Evolutionary conservation across 1,139 yeast genomes (phyloP).

Genomic region (Yamadazyma taylorii): DNA sequence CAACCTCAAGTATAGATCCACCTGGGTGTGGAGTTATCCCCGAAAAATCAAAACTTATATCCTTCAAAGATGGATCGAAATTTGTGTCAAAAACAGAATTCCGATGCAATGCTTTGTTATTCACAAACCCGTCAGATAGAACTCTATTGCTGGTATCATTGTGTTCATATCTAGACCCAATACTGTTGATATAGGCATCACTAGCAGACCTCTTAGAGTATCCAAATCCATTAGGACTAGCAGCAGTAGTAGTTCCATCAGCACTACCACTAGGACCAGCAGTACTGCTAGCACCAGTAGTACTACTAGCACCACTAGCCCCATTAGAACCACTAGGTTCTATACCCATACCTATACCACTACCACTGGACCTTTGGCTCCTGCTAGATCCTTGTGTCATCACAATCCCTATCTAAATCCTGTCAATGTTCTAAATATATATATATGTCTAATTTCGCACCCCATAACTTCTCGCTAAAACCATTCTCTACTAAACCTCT

Average conservation of each 20-base stretch:
- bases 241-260: not conserved
- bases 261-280: not conserved
- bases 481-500: too few species aligned
- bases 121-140: slow-evolving; percentile 15
- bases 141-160: too few species aligned
- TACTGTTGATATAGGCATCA: not conserved
- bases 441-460: too few species aligned
- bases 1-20: slow-evolving; percentile 4
- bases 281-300: not conserved
- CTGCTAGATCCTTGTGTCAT: not conserved
- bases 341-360: too few species aligned
- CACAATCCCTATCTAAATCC: too few species aligned
- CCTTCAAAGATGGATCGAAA: slow-evolving; percentile 18
- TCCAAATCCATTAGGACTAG: not conserved
- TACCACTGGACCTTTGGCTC: not conserved
- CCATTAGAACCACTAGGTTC: too few species aligned
- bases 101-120: slow-evolving; percentile 8
- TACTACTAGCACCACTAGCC: not conserved
- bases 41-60: slow-evolving; percentile 15
- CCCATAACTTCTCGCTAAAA: too few species aligned
- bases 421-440: too few species aligned
- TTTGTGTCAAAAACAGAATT: slow-evolving; percentile 18
- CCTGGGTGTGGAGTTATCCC: slow-evolving; percentile 2
- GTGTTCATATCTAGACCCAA: too few species aligned
- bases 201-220: slow-evolving; percentile 1